A percentile compares a stretch with the other conserved stretches of the same genome.
Evolutionary conservation across 75 land plant genomes (phyloP).

Genomic region (Pinus tabuliformis): DNA sequence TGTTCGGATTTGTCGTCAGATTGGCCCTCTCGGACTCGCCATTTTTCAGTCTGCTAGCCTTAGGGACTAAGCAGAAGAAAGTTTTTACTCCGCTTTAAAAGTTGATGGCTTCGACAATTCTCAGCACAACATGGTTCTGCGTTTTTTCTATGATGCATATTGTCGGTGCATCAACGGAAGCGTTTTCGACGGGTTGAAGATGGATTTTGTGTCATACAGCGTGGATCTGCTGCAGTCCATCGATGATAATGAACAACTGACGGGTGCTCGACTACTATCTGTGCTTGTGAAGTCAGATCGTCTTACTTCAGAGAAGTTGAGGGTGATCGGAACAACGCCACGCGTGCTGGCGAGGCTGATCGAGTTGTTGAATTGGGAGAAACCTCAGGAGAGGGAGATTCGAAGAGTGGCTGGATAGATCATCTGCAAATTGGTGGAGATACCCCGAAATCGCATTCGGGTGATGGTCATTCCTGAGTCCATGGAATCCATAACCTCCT

Average conservation of each 20-base stretch:
- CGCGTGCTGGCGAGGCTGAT: too few species aligned
- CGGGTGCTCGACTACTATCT: too few species aligned
- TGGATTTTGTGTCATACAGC: slow-evolving; percentile 71
- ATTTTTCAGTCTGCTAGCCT: too few species aligned
- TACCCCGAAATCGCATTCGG: slow-evolving; percentile 23
- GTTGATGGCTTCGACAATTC: neutral
- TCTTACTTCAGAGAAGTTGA: too few species aligned
- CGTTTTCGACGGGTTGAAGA: slow-evolving; percentile 75
- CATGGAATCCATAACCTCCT: slow-evolving; percentile 67
- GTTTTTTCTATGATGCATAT: slow-evolving; percentile 77
- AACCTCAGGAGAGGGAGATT: slow-evolving; percentile 52
- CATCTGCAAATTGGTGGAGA: slow-evolving; percentile 16
- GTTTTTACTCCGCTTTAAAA: too few species aligned
- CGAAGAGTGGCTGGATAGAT: slow-evolving; percentile 54
- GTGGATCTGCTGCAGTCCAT: slow-evolving; percentile 12
- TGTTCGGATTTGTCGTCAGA: slow-evolving; percentile 9
- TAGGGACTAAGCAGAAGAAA: too few species aligned
- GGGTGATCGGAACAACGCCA: too few species aligned
- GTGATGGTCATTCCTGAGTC: slow-evolving; percentile 49
- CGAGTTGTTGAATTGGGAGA: slow-evolving; percentile 75
- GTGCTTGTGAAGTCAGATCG: too few species aligned
- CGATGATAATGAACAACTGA: too few species aligned
- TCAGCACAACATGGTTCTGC: neutral
- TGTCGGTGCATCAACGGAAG: slow-evolving; percentile 64
- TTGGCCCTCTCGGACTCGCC: too few species aligned